Conservation (phyloP, 345 rosid genomes). For the Cardamine occulta region DNA sequence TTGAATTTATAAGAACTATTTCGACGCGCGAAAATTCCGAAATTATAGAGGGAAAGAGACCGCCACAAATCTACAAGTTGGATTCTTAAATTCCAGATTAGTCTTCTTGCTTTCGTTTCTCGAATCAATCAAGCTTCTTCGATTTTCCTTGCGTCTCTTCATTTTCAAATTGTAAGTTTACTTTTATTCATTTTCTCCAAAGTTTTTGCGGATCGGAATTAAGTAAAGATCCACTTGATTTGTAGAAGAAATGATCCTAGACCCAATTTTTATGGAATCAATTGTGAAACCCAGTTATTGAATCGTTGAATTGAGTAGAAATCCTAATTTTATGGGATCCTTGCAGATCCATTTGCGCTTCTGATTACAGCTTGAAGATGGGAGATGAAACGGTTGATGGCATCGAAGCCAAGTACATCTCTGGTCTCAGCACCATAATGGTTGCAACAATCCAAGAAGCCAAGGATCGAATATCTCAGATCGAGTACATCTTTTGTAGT, state of each 20-base stretch:
- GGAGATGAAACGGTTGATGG: conserved; percentile 46
- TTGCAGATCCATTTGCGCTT: not conserved
- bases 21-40: conserved; percentile 41
- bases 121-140: not conserved
- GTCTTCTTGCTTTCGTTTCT: not conserved
- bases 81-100: not conserved
- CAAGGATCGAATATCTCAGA: conserved; percentile 86
- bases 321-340: not conserved
- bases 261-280: not conserved
- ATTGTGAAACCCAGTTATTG: not conserved
- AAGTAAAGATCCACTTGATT: not conserved
- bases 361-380: conserved; percentile 37
- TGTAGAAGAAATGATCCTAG: conserved; percentile 2
- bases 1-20: not conserved
- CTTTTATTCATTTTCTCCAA: not conserved
- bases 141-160: not conserved
- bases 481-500: conserved; percentile 85
- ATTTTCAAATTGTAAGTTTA: conserved; percentile 22
- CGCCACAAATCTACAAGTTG: not conserved
- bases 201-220: conserved; percentile 6
- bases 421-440: conserved; percentile 71
- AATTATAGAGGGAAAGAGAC: conserved; percentile 35
- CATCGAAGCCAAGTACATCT: conserved; percentile 56
- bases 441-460: conserved; percentile 94
- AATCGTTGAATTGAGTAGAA: conserved; percentile 17